A percentile compares a stretch with the other conserved stretches of the same genome.
phyloP scores from a whole-genome alignment of 768 basidiomycete species.

The Leccinum olivaceopallidum region DNA sequence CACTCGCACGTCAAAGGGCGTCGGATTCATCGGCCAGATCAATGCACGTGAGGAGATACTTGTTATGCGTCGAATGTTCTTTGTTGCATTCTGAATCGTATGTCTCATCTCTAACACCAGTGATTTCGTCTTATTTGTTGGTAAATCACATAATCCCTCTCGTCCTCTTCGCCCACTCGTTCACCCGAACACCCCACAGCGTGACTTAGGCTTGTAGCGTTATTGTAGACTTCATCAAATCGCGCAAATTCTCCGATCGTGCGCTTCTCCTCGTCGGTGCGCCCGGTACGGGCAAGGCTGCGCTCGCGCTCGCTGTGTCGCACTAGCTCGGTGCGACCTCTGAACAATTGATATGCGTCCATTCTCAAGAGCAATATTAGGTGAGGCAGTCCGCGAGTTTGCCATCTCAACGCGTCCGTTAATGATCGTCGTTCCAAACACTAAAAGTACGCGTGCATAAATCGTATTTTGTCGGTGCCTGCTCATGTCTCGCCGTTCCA shows the following conservation, averaged over 20 bases:
- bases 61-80: background rate
- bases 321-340: conserved; percentile 82
- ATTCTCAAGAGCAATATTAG: conserved; percentile 4
- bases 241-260: conserved; percentile 91
- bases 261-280: conserved; percentile 92
- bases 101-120: too few relatives aligned
- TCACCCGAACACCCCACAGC: background rate
- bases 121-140: too few relatives aligned
- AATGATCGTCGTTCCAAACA: conserved; percentile 31
- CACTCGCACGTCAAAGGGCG: conserved; percentile 94
- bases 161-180: background rate
- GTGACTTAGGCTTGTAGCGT: conserved; percentile 80
- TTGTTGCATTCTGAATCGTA: background rate
- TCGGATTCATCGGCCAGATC: conserved; percentile 90
- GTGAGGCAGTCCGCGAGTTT: conserved; percentile 30
- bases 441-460: conserved; percentile 34
- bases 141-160: background rate
- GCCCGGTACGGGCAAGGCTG: conserved; percentile 99
- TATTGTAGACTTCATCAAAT: conserved; percentile 85
- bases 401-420: conserved; percentile 38
- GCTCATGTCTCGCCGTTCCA: conserved; percentile 5
- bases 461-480: conserved; percentile 3
- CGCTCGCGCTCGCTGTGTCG: conserved; percentile 89
- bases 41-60: conserved; percentile 82
- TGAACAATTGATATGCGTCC: too few relatives aligned